Conservation (phyloP, 2,329 filamentous ascomycete species). For the Botryotinia globosa region DNA sequence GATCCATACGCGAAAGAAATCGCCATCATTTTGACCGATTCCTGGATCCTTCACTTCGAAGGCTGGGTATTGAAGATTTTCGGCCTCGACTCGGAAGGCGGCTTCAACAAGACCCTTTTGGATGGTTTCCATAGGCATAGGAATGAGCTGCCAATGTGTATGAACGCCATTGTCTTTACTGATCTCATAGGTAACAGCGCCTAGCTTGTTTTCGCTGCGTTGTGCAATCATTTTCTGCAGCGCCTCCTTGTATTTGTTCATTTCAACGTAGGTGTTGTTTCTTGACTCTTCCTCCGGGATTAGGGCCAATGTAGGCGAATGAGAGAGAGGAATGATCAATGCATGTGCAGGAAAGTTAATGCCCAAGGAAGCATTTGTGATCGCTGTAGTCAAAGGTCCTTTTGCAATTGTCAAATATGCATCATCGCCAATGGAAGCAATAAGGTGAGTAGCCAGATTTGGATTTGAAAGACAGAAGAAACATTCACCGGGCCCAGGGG, state of each 20-base stretch:
- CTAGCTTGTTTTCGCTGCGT: slow-evolving; percentile 58
- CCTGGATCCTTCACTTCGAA: slow-evolving; percentile 50
- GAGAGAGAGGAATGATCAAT: slow-evolving; percentile 84
- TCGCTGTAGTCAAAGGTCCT: slow-evolving; percentile 72
- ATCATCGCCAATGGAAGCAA: slow-evolving; percentile 84
- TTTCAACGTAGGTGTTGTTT: slow-evolving; percentile 67
- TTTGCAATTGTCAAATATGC: slow-evolving; percentile 89
- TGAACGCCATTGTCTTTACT: slow-evolving; percentile 79
- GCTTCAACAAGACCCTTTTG: slow-evolving; percentile 75
- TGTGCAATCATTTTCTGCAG: slow-evolving; percentile 76
- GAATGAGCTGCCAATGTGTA: slow-evolving; percentile 89
- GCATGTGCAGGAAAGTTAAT: slow-evolving; percentile 80
- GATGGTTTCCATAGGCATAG: slow-evolving; percentile 67
- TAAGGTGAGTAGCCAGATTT: slow-evolving; percentile 79
- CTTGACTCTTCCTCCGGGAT: slow-evolving; percentile 56
- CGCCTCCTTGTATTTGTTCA: slow-evolving; percentile 74
- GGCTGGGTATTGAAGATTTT: slow-evolving; percentile 61
- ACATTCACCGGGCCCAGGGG: slow-evolving; percentile 73
- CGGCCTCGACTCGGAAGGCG: slow-evolving; percentile 83
- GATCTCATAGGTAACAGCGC: slow-evolving; percentile 90
- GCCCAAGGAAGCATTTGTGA: slow-evolving; percentile 62
- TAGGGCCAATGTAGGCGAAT: slow-evolving; percentile 69
- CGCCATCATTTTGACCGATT: slow-evolving; percentile 51
- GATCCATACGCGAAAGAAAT: slow-evolving; percentile 82
- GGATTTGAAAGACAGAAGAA: slow-evolving; percentile 95